phyloP scores from a whole-genome alignment of 371 early-diverging fungal genomes.

The Nosema bombycis region DNA sequence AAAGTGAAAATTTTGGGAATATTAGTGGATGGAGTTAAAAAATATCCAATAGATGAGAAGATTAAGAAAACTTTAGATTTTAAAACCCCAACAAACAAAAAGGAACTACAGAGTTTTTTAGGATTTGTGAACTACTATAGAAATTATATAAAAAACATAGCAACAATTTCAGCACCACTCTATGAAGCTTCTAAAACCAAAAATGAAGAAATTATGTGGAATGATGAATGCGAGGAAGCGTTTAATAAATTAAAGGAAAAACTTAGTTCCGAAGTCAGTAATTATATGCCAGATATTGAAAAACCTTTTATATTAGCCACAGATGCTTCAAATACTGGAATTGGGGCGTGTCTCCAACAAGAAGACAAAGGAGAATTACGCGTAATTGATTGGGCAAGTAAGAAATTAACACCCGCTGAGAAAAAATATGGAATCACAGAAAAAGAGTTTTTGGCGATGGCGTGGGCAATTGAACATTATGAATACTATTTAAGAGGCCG shows the following conservation, averaged over 20 bases:
- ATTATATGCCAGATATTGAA: conserved; percentile 27
- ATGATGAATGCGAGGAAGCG: conserved; percentile 17
- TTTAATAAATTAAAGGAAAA: conserved; percentile 1
- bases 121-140: conserved; percentile 4
- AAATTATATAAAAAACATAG: conserved; percentile 13
- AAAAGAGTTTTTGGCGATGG: conserved; percentile 40
- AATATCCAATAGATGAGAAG: conserved; percentile 3
- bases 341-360: conserved; percentile 47
- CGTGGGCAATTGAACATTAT: conserved; percentile 35
- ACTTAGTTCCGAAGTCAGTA: neutral
- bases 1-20: conserved; percentile 19
- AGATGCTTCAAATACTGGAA: conserved; percentile 46
- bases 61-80: conserved; percentile 19
- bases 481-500: neutral
- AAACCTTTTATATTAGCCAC: conserved; percentile 44
- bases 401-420: conserved; percentile 36
- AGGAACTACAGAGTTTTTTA: conserved; percentile 9
- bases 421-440: conserved; percentile 43
- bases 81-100: conserved; percentile 6
- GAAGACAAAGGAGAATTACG: conserved; percentile 13
- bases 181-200: conserved; percentile 5
- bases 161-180: conserved; percentile 2
- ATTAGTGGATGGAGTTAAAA: neutral
- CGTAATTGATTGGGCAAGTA: conserved; percentile 24
- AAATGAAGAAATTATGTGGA: conserved; percentile 9